phyloP scores from a whole-genome alignment of 129 eudicot genomes.

The Artemisia argyi region DNA sequence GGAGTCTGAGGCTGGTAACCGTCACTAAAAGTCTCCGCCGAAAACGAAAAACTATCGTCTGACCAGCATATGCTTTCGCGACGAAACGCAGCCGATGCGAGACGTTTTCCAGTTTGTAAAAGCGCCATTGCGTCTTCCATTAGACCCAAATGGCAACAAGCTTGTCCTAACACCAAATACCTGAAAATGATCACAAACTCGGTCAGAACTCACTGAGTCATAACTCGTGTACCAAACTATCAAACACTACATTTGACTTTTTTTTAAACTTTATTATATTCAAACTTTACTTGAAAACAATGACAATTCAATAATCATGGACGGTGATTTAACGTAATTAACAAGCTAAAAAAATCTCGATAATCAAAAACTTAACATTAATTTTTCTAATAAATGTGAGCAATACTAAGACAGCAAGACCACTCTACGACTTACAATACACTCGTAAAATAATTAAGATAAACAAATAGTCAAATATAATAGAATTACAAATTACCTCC shows the following conservation, averaged over 20 bases:
- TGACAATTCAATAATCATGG: conserved; percentile 29
- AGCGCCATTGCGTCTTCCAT: conserved; percentile 98
- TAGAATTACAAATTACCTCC: conserved; percentile 67
- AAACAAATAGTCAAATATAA: too few species aligned
- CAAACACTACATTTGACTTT: conserved; percentile 26
- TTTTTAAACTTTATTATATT: neutral
- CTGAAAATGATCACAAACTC: conserved; percentile 36
- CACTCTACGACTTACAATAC: too few species aligned
- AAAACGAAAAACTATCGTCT: conserved; percentile 80
- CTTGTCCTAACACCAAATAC: conserved; percentile 87
- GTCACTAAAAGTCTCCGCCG: conserved; percentile 37
- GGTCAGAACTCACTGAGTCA: conserved; percentile 24
- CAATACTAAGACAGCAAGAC: too few species aligned
- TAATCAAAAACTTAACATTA: too few species aligned
- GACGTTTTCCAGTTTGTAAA: conserved; percentile 91
- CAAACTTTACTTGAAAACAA: conserved; percentile 10
- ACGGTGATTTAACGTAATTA: conserved; percentile 42
- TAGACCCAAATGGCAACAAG: conserved; percentile 87
- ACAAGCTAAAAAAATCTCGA: conserved; percentile 32
- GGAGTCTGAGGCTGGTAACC: conserved; percentile 49
- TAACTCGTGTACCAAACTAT: conserved; percentile 17
- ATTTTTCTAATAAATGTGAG: too few species aligned
- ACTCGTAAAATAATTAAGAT: too few species aligned
- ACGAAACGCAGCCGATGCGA: conserved; percentile 88
- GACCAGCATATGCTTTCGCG: conserved; percentile 88